Evolutionary conservation across 2,329 filamentous ascomycete genomes (phyloP).

Genomic region (Annulohypoxylon truncatum): DNA sequence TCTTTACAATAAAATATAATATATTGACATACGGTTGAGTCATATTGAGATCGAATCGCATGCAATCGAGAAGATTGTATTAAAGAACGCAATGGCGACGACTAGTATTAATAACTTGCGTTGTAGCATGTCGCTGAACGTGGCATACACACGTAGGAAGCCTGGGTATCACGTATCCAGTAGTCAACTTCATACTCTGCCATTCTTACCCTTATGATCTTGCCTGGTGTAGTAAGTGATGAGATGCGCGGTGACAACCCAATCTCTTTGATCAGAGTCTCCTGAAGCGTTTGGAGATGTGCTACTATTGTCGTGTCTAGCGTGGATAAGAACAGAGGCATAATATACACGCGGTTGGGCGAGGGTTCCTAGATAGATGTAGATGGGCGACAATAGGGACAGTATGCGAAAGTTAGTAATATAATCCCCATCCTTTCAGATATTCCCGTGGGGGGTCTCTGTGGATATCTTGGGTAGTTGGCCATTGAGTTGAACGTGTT

Average conservation of each 20-base stretch:
- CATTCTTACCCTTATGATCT: background rate
- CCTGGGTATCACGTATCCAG: constrained; percentile 41
- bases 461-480: background rate
- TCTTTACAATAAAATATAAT: background rate
- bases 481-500: constrained; percentile 1
- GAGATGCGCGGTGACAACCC: constrained; percentile 62
- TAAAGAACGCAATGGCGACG: constrained; percentile 54
- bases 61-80: constrained; percentile 55
- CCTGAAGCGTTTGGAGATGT: constrained; percentile 54
- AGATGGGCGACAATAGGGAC: background rate
- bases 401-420: constrained; percentile 33
- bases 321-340: constrained; percentile 56
- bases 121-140: constrained; percentile 60
- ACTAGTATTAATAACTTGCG: constrained; percentile 53
- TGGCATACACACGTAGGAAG: constrained; percentile 57
- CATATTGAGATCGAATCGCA: constrained; percentile 54
- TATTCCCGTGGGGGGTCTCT: constrained; percentile 24
- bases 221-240: constrained; percentile 62
- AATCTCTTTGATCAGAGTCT: constrained; percentile 41
- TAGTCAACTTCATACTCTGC: background rate
- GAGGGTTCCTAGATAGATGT: background rate
- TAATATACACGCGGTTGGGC: constrained; percentile 29
- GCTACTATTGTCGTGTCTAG: constrained; percentile 64
- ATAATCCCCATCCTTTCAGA: constrained; percentile 35
- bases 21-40: constrained; percentile 45